Conservation (phyloP, 2,329 filamentous ascomycete genomes). For the Aureobasidium mangrovei region DNA sequence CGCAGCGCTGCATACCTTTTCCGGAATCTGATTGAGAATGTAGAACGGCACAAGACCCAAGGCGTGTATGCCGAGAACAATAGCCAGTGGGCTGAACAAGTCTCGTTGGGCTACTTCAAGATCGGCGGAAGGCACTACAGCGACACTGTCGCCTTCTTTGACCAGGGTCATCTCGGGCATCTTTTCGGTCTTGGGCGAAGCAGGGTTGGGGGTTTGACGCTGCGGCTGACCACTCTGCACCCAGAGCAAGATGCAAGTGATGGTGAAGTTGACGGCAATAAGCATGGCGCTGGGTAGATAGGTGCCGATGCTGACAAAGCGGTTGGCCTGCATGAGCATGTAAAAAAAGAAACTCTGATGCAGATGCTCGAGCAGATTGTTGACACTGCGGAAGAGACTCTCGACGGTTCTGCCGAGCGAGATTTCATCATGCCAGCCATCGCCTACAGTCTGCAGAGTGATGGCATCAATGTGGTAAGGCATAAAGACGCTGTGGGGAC, state of each 20-base stretch:
- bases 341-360: slow-evolving; percentile 99
- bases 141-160: slow-evolving; percentile 27
- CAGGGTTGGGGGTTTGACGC: slow-evolving; percentile 28
- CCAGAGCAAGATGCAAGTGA: slow-evolving; percentile 94
- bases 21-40: slow-evolving; percentile 68
- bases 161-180: slow-evolving; percentile 30
- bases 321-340: slow-evolving; percentile 78
- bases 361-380: slow-evolving; percentile 91
- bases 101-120: slow-evolving; percentile 49
- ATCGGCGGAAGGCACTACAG: slow-evolving; percentile 31
- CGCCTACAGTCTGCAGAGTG: slow-evolving; percentile 79
- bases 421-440: slow-evolving; percentile 98
- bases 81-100: slow-evolving; percentile 61
- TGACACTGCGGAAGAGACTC: slow-evolving; percentile 83
- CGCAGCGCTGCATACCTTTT: slow-evolving; percentile 45
- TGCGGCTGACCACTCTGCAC: slow-evolving; percentile 60
- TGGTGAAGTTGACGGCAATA: slow-evolving; percentile 86
- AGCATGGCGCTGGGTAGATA: slow-evolving; percentile 98
- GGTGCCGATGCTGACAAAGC: slow-evolving; percentile 96
- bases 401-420: slow-evolving; percentile 82
- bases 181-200: slow-evolving; percentile 21
- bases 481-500: slow-evolving; percentile 91
- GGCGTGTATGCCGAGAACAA: slow-evolving; percentile 66
- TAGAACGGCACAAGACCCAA: slow-evolving; percentile 74
- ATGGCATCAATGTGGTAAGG: slow-evolving; percentile 96